phyloP scores from a whole-genome alignment of 345 rosid genomes.

The Camelina neglecta region DNA sequence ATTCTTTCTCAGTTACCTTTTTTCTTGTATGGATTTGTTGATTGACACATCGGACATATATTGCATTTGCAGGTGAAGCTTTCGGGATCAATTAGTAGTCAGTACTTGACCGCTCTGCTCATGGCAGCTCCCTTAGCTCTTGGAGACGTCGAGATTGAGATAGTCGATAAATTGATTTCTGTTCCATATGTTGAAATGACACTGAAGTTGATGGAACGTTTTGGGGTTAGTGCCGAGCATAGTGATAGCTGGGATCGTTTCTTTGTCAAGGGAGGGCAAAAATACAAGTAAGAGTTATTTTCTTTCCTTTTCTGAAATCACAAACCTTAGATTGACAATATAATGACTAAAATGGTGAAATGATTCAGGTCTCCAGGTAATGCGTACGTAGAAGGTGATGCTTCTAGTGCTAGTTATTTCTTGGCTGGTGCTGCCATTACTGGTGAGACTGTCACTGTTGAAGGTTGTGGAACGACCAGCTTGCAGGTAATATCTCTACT shows the following conservation, averaged over 20 bases:
- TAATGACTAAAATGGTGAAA: slow-evolving; percentile 25
- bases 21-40: slow-evolving; percentile 18
- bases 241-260: slow-evolving; percentile 86
- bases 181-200: slow-evolving; percentile 99
- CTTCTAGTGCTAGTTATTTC: slow-evolving; percentile 99
- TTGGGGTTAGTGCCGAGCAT: slow-evolving; percentile 77
- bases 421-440: slow-evolving; percentile 97
- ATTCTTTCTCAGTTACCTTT: neutral
- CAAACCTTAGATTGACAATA: neutral
- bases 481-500: slow-evolving; percentile 63
- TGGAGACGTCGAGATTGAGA: slow-evolving; percentile 91
- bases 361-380: slow-evolving; percentile 83
- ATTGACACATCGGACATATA: slow-evolving; percentile 7
- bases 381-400: slow-evolving; percentile 97
- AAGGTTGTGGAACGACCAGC: slow-evolving; percentile 96
- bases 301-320: slow-evolving; percentile 8
- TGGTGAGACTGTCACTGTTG: slow-evolving; percentile 91
- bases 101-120: slow-evolving; percentile 94
- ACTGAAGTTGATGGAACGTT: slow-evolving; percentile 91
- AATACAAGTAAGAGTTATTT: slow-evolving; percentile 69
- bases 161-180: slow-evolving; percentile 83
- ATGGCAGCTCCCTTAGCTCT: slow-evolving; percentile 98
- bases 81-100: slow-evolving; percentile 94
- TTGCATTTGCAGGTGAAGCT: slow-evolving; percentile 78
- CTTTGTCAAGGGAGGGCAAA: slow-evolving; percentile 81